Base-by-base conservation (phyloP, 2,329 filamentous ascomycete genomes). In the Colletotrichum sp. region DNA sequence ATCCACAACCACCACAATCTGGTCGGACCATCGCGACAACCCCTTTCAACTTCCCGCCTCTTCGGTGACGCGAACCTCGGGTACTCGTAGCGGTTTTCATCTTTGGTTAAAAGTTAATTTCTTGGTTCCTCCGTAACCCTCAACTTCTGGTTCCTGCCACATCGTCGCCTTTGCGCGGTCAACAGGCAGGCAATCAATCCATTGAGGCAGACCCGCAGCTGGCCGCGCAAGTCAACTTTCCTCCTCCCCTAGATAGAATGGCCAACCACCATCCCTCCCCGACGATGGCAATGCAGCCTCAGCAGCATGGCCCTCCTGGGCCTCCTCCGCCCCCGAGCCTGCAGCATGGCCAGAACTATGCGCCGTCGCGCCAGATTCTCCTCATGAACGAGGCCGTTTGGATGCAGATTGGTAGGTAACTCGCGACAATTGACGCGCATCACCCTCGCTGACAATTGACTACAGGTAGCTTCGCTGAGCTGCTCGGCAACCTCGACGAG, bases 381-480 rank as follows among this genome's bases (percentile, higher is more conserved):
- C 88, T 92, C 8, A 91, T 96, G 82, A 99, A 98, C 81, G 96
- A 99, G 86, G 90, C 91, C 65, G 93, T 98, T 71, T 99, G 96
- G 96, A 90, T 98, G 82, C 95, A 97, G 84, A 94, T 99, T 80
- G 96, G 96, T 98, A 93, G 78, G 92, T 85, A 57, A 44, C 16
- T n/a, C 27, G 78, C 69, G 44, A 74, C 73, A 9, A 16, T 6
- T 55, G 25, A 25, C 25, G 57, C 55, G 36, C 39, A 25, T 55
- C 16, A 8, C n/a, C n/a, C 12, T 19, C 79, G 77, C 82, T 86
- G 77, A 87, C 80, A 59, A 25, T 29, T 72, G 63, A 25, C 71
- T 68, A 70, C 77, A 98, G 96, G 96, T 49, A 95, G 92, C 81
- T 90, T 98, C 77, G 95, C 95, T 27, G 96, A 99, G 87, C 88